A percentile compares a stretch with the other conserved stretches of the same genome.
Conservation (phyloP, 345 rosid genomes). For the Noccaea caerulescens region DNA sequence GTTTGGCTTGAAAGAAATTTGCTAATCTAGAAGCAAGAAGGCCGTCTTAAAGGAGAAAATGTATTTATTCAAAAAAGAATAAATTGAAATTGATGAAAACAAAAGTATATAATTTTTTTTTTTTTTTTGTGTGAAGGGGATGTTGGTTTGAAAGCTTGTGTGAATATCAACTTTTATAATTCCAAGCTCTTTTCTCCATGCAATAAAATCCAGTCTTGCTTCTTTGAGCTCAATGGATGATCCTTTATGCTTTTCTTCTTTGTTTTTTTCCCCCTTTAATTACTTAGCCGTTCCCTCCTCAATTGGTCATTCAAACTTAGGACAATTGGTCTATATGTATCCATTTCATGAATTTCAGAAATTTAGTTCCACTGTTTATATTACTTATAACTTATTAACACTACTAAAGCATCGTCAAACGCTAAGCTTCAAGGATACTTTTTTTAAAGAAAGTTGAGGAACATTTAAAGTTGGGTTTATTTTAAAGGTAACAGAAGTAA, state of each 20-base stretch:
- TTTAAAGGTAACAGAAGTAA: conserved; percentile 6
- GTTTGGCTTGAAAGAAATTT: conserved; percentile 11
- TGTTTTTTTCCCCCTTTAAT: conserved; percentile 20
- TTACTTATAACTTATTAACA: not conserved
- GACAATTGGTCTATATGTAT: conserved; percentile 5
- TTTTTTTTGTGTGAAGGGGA: conserved; percentile 13
- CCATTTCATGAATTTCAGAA: not conserved
- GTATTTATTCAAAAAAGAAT: conserved; percentile 33
- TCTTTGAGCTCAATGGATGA: conserved; percentile 36
- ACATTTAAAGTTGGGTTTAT: conserved; percentile 8
- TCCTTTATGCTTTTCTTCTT: conserved; percentile 39
- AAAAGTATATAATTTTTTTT: not conserved
- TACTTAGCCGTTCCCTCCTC: conserved; percentile 33
- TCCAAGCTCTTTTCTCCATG: conserved; percentile 37
- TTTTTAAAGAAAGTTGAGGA: not conserved
- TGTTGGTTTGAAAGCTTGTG: conserved; percentile 32
- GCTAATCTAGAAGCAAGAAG: conserved; percentile 20
- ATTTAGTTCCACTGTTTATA: not conserved
- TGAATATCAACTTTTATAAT: conserved; percentile 32
- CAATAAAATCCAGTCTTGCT: conserved; percentile 33
- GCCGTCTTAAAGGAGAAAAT: conserved; percentile 3
- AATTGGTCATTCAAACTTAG: conserved; percentile 24
- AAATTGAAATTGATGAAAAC: conserved; percentile 35
- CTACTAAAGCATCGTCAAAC: too few species aligned
- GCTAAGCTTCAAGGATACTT: not conserved